A percentile compares a stretch with the other conserved stretches of the same genome.
Evolutionary conservation across 305 asterid genomes (phyloP).

Genomic region (Fraxinus platypoda): DNA sequence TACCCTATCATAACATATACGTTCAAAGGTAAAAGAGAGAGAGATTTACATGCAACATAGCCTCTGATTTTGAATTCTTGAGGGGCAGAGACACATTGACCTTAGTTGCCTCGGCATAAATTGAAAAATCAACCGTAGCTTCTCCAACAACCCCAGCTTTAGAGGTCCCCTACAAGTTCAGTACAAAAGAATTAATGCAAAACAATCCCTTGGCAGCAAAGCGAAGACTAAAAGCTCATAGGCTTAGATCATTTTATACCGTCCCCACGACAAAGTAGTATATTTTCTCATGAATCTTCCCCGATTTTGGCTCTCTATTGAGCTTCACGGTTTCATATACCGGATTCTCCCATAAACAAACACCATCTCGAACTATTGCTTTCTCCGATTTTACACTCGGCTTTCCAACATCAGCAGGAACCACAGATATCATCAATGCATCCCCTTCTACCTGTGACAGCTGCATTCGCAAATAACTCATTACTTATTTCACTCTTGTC

Average conservation of each 20-base stretch:
- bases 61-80: slow-evolving; percentile 70
- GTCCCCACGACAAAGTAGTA: slow-evolving; percentile 84
- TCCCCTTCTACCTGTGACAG: slow-evolving; percentile 61
- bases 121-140: slow-evolving; percentile 79
- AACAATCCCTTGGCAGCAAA: slow-evolving; percentile 31
- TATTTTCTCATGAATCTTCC: slow-evolving; percentile 82
- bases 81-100: slow-evolving; percentile 81
- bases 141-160: slow-evolving; percentile 85
- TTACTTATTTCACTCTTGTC: slow-evolving; percentile 17
- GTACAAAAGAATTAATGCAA: slow-evolving; percentile 26
- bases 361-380: slow-evolving; percentile 72
- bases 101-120: slow-evolving; percentile 70
- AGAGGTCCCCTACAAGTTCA: slow-evolving; percentile 65
- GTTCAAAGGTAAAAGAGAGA: background rate
- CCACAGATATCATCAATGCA: slow-evolving; percentile 73
- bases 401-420: slow-evolving; percentile 89
- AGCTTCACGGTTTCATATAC: slow-evolving; percentile 82
- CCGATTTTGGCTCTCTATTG: slow-evolving; percentile 66
- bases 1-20: background rate
- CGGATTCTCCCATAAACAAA: slow-evolving; percentile 89
- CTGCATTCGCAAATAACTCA: slow-evolving; percentile 35
- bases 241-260: slow-evolving; percentile 43
- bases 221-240: slow-evolving; percentile 29
- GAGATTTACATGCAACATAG: slow-evolving; percentile 60
- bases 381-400: slow-evolving; percentile 70